Evolutionary conservation across 2,329 filamentous ascomycete species (phyloP).

Genomic region (Cladosporium sp.): DNA sequence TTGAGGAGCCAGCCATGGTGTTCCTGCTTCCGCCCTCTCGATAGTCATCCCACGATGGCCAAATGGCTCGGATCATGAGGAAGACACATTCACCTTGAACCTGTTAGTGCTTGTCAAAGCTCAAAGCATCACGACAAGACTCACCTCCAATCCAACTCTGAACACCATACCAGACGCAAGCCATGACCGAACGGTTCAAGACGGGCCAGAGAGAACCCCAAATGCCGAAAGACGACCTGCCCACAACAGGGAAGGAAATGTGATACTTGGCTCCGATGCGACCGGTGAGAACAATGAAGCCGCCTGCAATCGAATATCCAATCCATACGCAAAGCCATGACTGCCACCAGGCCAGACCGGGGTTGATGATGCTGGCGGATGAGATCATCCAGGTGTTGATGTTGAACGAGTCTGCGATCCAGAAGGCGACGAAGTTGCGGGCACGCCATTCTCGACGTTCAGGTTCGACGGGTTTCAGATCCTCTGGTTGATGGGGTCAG

Average conservation of each 20-base stretch:
- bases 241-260: slow-evolving; percentile 54
- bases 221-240: slow-evolving; percentile 59
- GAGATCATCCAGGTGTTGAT: slow-evolving; percentile 45
- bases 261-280: slow-evolving; percentile 50
- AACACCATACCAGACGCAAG: slow-evolving; percentile 84
- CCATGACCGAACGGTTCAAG: slow-evolving; percentile 83
- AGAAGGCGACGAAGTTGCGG: slow-evolving; percentile 82
- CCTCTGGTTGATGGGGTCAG: not conserved
- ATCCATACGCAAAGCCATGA: slow-evolving; percentile 63
- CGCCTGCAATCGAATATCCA: slow-evolving; percentile 32
- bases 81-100: slow-evolving; percentile 60
- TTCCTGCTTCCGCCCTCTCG: slow-evolving; percentile 52
- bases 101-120: not conserved
- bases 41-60: slow-evolving; percentile 53
- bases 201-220: slow-evolving; percentile 89
- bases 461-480: slow-evolving; percentile 61
- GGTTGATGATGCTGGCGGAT: slow-evolving; percentile 49
- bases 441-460: slow-evolving; percentile 76
- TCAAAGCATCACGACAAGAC: too few relatives aligned
- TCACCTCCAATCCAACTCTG: slow-evolving; percentile 76
- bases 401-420: slow-evolving; percentile 71
- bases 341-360: slow-evolving; percentile 41
- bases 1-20: slow-evolving; percentile 59
- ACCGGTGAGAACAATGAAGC: slow-evolving; percentile 31
- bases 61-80: slow-evolving; percentile 84